Conservation (phyloP, 441 rosid species). For the Adansonia madagascariensis region DNA sequence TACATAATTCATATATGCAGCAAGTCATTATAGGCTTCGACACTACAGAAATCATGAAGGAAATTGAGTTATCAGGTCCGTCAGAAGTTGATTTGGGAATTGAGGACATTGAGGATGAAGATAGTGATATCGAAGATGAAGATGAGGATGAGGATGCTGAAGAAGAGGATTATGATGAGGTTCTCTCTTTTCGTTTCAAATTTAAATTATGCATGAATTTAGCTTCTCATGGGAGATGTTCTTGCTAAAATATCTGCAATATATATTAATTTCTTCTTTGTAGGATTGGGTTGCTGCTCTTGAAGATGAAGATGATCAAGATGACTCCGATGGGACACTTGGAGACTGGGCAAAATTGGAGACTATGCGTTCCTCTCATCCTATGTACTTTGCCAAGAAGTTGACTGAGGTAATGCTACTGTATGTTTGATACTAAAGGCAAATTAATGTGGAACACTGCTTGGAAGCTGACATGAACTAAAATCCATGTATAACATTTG, state of each 20-base stretch:
- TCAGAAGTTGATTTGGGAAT: conserved; percentile 74
- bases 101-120: conserved; percentile 71
- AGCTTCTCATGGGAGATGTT: conserved; percentile 23
- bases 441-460: conserved; percentile 6
- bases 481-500: conserved; percentile 23
- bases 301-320: conserved; percentile 56
- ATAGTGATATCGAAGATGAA: conserved; percentile 57
- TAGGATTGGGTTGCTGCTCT: conserved; percentile 81
- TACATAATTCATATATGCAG: conserved; percentile 52
- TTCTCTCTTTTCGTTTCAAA: conserved; percentile 10
- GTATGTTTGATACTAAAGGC: conserved; percentile 18
- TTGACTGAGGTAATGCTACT: conserved; percentile 65
- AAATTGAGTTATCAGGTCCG: conserved; percentile 64
- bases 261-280: conserved; percentile 25
- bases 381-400: conserved; percentile 87
- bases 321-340: conserved; percentile 63
- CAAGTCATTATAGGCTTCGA: conserved; percentile 92
- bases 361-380: conserved; percentile 90
- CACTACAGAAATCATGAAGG: conserved; percentile 73
- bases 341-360: conserved; percentile 95
- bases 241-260: background rate
- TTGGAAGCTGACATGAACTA: conserved; percentile 10
- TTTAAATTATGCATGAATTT: conserved; percentile 23
- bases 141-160: conserved; percentile 45
- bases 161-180: conserved; percentile 58